Percentiles rank a stretch among this genome's conserved stretches.
phyloP scores from a whole-genome alignment of 164 flowering plant genomes.

The Vitis cinerea region DNA sequence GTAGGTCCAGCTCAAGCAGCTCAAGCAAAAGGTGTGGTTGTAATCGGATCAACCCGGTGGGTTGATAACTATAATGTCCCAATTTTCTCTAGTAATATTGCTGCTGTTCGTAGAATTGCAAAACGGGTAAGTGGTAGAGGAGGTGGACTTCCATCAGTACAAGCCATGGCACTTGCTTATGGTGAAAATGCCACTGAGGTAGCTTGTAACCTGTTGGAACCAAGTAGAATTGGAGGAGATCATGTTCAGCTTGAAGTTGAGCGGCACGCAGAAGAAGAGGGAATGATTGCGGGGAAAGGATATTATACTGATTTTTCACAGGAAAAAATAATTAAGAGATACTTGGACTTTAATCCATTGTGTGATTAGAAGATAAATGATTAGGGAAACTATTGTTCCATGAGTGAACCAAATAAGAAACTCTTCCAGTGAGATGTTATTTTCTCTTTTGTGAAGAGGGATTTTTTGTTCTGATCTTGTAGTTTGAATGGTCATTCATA shows the following conservation, averaged over 20 bases:
- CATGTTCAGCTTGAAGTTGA: constrained; percentile 66
- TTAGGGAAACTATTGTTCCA: background rate
- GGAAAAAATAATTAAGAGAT: constrained; percentile 46
- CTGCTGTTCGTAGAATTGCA: constrained; percentile 51
- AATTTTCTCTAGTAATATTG: constrained; percentile 43
- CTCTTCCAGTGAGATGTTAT: background rate
- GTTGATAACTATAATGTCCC: constrained; percentile 76
- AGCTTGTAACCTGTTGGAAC: constrained; percentile 71
- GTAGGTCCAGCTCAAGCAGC: constrained; percentile 49
- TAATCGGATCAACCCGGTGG: constrained; percentile 64
- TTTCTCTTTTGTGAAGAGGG: too few relatives aligned
- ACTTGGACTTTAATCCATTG: constrained; percentile 22
- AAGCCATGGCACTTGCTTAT: constrained; percentile 71
- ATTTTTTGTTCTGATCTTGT: too few relatives aligned
- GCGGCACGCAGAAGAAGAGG: constrained; percentile 47
- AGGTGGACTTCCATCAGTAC: constrained; percentile 70
- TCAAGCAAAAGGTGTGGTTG: constrained; percentile 49
- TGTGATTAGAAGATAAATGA: background rate
- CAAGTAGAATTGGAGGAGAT: constrained; percentile 45
- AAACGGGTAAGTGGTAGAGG: constrained; percentile 60
- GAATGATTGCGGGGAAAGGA: constrained; percentile 59
- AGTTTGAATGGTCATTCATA: too few relatives aligned
- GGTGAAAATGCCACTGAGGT: constrained; percentile 54
- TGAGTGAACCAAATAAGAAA: background rate
- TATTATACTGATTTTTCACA: constrained; percentile 64